Evolutionary conservation across 202 grass and related monocot genomes (phyloP).

Genomic region (Panicum virgatum): DNA sequence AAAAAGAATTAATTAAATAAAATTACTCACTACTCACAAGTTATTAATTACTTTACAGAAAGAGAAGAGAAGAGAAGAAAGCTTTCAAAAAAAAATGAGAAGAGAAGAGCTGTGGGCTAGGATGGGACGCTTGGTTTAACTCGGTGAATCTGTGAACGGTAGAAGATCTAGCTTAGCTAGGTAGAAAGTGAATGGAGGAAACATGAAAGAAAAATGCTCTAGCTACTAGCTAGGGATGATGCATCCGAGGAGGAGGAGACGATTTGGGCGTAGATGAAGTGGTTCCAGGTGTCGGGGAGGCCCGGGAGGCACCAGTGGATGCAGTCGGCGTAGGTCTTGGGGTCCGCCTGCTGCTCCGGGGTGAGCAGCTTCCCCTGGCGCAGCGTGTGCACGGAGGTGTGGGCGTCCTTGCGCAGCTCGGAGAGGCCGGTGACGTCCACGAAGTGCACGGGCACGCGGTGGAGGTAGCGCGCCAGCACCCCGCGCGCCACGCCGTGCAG

Average conservation of each 20-base stretch:
- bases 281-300: conserved; percentile 86
- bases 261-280: conserved; percentile 80
- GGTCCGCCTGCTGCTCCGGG: conserved; percentile 61
- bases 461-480: conserved; percentile 47
- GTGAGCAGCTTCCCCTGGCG: conserved; percentile 72
- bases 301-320: conserved; percentile 97
- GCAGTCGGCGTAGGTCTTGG: conserved; percentile 78
- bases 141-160: too few relatives aligned
- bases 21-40: neutral
- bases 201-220: neutral
- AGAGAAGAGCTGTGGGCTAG: too few relatives aligned
- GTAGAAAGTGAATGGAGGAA: neutral
- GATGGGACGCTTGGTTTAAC: too few relatives aligned
- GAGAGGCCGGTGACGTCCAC: conserved; percentile 83
- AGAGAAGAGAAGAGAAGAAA: neutral
- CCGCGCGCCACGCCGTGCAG: conserved; percentile 62
- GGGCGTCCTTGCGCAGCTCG: conserved; percentile 85
- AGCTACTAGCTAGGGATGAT: neutral
- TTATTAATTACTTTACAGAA: neutral
- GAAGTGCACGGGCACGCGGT: conserved; percentile 59
- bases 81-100: too few relatives aligned
- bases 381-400: conserved; percentile 92
- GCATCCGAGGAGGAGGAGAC: neutral
- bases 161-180: neutral
- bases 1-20: too few relatives aligned